Conservation (phyloP, 345 rosid genomes). For the Bruguiera gymnorhiza region DNA sequence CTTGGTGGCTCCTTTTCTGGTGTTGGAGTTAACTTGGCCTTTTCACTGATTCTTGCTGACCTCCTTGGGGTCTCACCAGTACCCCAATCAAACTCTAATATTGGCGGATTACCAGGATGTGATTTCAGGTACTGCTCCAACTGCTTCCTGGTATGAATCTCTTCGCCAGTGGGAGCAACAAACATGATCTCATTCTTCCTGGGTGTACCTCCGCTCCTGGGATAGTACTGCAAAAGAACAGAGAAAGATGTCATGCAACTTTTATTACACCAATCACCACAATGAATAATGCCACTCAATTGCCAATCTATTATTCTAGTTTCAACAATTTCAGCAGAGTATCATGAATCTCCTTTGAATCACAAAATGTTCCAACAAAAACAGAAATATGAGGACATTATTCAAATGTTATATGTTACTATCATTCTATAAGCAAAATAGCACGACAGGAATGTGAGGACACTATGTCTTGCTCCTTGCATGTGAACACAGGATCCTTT, state of each 20-base stretch:
- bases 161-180: constrained; percentile 26
- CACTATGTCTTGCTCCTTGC: too few relatives aligned
- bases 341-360: too few relatives aligned
- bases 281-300: background rate
- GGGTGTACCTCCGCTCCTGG: constrained; percentile 52
- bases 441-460: too few relatives aligned
- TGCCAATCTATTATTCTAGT: too few relatives aligned
- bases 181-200: constrained; percentile 65
- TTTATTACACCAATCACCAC: background rate
- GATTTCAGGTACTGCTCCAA: constrained; percentile 76
- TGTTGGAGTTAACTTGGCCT: constrained; percentile 60
- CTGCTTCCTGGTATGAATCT: constrained; percentile 51
- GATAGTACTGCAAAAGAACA: constrained; percentile 41
- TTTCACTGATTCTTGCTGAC: constrained; percentile 75
- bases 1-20: constrained; percentile 64
- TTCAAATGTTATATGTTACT: too few relatives aligned
- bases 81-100: constrained; percentile 72
- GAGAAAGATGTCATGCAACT: background rate
- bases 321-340: too few relatives aligned
- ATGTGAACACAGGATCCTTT: too few relatives aligned
- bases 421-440: too few relatives aligned
- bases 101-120: constrained; percentile 59
- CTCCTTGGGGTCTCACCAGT: constrained; percentile 82
- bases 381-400: too few relatives aligned
- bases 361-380: too few relatives aligned